phyloP scores from a whole-genome alignment of 23 red algal genomes.

The Gracilariopsis chorda region DNA sequence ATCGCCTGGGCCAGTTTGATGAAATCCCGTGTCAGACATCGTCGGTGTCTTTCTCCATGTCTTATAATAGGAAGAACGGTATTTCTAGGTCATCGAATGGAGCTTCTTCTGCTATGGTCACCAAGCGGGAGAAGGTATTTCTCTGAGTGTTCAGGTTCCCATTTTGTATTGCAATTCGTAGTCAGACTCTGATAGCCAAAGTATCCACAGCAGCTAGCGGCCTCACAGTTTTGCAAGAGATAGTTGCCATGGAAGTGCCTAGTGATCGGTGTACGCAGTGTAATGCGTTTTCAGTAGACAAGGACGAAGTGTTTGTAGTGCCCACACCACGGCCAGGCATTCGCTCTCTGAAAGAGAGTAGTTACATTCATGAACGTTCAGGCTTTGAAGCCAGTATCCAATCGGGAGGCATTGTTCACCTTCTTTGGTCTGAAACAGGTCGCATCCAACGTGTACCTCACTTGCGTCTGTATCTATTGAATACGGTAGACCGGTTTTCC shows the following conservation, averaged over 20 bases:
- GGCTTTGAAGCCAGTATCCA: not conserved
- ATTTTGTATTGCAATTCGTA: not conserved
- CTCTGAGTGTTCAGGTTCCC: no score
- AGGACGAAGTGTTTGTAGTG: not conserved
- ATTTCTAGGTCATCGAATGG: no score
- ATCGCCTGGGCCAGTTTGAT: no score
- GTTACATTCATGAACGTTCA: not conserved
- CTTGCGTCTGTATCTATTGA: not conserved
- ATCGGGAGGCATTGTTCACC: not conserved
- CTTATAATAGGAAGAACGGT: no score
- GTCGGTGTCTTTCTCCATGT: no score
- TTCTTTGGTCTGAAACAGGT: not conserved
- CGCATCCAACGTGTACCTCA: not conserved
- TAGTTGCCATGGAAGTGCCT: not conserved
- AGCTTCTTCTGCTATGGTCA: no score
- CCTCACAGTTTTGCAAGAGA: not conserved
- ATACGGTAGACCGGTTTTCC: not conserved
- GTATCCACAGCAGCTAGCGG: not conserved
- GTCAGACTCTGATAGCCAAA: not conserved
- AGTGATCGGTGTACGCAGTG: no score
- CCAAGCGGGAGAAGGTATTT: no score
- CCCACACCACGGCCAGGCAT: not conserved
- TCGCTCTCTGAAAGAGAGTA: not conserved
- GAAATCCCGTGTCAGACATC: no score
- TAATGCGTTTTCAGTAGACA: not conserved